Evolutionary conservation across 225 moss, liverwort and hornwort species (phyloP).

Genomic region (Pseudisothecium myosuroides): DNA sequence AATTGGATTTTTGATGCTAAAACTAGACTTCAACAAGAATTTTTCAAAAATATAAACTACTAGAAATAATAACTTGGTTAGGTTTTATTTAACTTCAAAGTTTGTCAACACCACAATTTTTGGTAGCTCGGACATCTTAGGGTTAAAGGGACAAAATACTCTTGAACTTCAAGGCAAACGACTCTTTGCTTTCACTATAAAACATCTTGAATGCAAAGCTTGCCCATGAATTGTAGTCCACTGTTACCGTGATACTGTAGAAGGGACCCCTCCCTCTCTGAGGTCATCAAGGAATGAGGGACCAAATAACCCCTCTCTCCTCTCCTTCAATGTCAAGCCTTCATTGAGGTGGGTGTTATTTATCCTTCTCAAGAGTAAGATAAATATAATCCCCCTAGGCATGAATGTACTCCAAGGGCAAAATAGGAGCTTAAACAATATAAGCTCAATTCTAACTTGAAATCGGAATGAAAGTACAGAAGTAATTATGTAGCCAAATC

Average conservation of each 20-base stretch:
- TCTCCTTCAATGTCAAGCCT: background rate
- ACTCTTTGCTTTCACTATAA: background rate
- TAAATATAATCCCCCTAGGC: background rate
- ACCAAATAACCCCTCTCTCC: background rate
- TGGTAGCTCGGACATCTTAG: too few species aligned
- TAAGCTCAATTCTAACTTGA: background rate
- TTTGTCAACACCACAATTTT: too few species aligned
- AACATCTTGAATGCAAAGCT: too few species aligned
- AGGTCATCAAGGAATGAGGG: too few species aligned
- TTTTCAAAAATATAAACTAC: too few species aligned
- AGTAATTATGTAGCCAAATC: background rate
- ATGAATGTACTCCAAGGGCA: background rate
- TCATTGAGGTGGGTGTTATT: background rate
- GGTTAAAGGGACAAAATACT: background rate
- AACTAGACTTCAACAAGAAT: too few species aligned
- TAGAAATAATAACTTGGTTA: too few species aligned
- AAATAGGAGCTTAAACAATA: background rate
- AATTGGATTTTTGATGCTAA: too few species aligned
- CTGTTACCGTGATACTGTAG: fast-evolving
- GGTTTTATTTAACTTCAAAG: too few species aligned
- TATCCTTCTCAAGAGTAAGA: background rate
- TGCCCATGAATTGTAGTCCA: background rate
- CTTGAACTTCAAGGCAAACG: background rate
- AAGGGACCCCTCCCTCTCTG: background rate
- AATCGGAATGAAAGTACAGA: background rate